A percentile compares a stretch with the other conserved stretches of the same genome.
phyloP scores from a whole-genome alignment of 495 filamentous ascomycete genomes.

The Wilcoxina mikolae region DNA sequence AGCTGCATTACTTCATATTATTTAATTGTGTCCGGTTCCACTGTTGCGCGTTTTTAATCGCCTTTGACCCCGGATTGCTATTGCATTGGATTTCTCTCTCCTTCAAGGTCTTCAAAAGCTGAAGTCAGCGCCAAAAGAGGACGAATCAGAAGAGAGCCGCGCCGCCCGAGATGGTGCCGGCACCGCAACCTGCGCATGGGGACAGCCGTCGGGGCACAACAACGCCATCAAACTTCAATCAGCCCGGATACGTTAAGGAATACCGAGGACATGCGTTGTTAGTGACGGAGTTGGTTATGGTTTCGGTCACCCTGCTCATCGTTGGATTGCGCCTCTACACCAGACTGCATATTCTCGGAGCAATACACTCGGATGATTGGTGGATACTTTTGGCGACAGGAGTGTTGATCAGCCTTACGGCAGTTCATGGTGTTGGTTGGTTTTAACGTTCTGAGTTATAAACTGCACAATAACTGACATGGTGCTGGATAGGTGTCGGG shows the following conservation, averaged over 20 bases:
- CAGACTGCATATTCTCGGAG: background rate
- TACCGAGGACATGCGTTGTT: slow-evolving; percentile 3
- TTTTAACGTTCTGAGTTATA: background rate
- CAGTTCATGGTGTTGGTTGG: slow-evolving; percentile 6
- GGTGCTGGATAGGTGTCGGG: background rate
- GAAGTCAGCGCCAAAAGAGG: background rate
- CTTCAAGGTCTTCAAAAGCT: background rate
- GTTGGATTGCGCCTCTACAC: slow-evolving; percentile 5
- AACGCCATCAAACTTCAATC: background rate
- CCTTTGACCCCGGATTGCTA: slow-evolving; percentile 1
- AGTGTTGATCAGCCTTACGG: background rate
- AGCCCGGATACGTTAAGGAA: background rate
- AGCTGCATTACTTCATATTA: background rate
- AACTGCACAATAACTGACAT: background rate
- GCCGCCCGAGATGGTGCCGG: background rate
- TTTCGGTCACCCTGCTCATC: slow-evolving; percentile 3
- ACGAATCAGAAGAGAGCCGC: background rate
- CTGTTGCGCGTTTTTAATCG: slow-evolving; percentile 2
- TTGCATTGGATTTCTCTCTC: background rate
- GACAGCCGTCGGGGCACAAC: background rate
- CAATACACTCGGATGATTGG: slow-evolving; percentile 6
- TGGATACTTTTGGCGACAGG: slow-evolving; percentile 1
- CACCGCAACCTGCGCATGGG: background rate
- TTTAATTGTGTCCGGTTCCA: background rate
- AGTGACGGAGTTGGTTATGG: slow-evolving; percentile 5